These are phyloP conservation scores for Paramecium biaurelia DNA, from an alignment of 73 alveolate genomes.

Conservation along the genomic window DNA sequence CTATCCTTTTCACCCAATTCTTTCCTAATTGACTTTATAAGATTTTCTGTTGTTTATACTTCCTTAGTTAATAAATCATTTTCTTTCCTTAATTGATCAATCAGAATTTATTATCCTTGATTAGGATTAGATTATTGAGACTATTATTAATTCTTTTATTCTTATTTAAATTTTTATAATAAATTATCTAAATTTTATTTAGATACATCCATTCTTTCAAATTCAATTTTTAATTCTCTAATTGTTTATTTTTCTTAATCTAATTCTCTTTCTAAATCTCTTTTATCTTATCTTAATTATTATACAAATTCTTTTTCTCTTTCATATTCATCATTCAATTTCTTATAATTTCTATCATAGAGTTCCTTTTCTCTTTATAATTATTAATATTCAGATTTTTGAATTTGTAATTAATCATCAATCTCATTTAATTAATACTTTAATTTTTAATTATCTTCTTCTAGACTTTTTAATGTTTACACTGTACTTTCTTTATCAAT, in stretches of 20 bases:
- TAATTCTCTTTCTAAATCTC: constrained; percentile 4
- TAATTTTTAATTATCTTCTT: constrained; percentile 37
- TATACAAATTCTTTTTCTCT: neutral
- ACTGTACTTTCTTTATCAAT: constrained; percentile 35
- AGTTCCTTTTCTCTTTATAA: constrained; percentile 39
- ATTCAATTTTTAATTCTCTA: constrained; percentile 4
- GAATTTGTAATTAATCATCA: constrained; percentile 16
- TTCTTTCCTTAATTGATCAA: constrained; percentile 14
- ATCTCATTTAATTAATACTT: neutral
- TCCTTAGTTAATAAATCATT: neutral
- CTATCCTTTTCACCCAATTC: constrained; percentile 28
- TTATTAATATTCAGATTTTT: neutral
- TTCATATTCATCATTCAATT: constrained; percentile 13
- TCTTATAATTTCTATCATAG: neutral
- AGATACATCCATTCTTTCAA: constrained; percentile 30
- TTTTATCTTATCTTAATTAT: neutral
- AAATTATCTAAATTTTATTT: constrained; percentile 6
- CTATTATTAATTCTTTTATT: neutral
- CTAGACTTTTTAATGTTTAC: neutral
- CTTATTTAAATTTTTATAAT: constrained; percentile 9
- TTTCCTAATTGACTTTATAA: neutral
- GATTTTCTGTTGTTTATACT: neutral
- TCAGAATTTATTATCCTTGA: neutral
- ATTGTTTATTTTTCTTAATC: neutral
- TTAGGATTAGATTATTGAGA: neutral